Evolutionary conservation across 2,329 filamentous ascomycete genomes (phyloP).

Genomic region (Microdochium trichocladiopsis): DNA sequence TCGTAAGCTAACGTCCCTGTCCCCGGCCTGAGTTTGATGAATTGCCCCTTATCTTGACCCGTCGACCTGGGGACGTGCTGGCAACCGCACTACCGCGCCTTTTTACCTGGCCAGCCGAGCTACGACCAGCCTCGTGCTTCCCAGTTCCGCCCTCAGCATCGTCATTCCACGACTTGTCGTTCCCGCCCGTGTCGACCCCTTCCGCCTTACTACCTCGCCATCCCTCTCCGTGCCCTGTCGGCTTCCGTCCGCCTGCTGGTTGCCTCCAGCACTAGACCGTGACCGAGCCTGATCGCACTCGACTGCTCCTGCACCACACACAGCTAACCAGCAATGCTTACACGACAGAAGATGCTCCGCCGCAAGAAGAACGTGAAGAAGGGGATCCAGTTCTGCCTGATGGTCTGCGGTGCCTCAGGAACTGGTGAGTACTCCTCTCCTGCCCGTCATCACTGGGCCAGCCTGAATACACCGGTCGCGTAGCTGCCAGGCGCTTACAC

Average conservation of each 20-base stretch:
- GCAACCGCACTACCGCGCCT: neutral
- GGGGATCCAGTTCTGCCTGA: constrained; percentile 99
- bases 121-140: neutral
- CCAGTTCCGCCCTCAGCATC: neutral
- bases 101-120: neutral
- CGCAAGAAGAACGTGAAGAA: constrained; percentile 99
- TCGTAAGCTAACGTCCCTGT: neutral
- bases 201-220: neutral
- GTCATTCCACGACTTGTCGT: neutral
- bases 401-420: constrained; percentile 98
- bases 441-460: constrained; percentile 8
- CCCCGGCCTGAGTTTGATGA: neutral
- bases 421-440: constrained; percentile 61
- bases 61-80: neutral
- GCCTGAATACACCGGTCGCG: too few relatives aligned
- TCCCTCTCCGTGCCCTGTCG: neutral
- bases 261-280: too few relatives aligned
- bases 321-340: neutral
- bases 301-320: neutral
- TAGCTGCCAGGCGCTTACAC: constrained; percentile 3
- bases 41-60: neutral
- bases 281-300: too few relatives aligned
- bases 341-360: constrained; percentile 80
- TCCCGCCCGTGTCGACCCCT: neutral
- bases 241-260: neutral